Percentiles rank a stretch among this genome's conserved stretches.
These are phyloP conservation scores for Podospora comata DNA, from an alignment of 495 filamentous ascomycete species.

Conservation along the genomic window DNA sequence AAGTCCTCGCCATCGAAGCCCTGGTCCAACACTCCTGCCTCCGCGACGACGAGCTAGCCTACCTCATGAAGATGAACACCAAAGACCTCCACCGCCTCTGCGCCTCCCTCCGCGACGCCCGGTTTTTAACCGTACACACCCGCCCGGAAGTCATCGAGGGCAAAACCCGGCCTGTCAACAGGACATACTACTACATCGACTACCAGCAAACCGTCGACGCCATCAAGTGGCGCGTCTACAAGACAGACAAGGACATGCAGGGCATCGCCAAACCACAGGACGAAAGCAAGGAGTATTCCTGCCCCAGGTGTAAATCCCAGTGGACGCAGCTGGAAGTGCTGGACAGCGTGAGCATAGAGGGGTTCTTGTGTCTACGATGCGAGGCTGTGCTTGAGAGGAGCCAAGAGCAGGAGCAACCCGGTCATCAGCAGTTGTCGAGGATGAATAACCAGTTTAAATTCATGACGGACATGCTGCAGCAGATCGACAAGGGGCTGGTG, in stretches of 20 bases:
- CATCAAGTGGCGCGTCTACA: conserved; percentile 89
- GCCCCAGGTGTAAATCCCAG: conserved; percentile 71
- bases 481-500: conserved; percentile 78
- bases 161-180: conserved; percentile 72
- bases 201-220: conserved; percentile 92
- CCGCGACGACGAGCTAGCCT: conserved; percentile 81
- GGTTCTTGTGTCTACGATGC: conserved; percentile 84
- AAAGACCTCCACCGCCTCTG: conserved; percentile 89
- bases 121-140: conserved; percentile 78
- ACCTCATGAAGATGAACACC: conserved; percentile 76
- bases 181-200: conserved; percentile 96
- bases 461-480: conserved; percentile 78
- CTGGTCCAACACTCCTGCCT: conserved; percentile 86
- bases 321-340: conserved; percentile 86
- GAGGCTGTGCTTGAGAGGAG: conserved; percentile 65
- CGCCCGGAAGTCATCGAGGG: conserved; percentile 76
- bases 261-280: conserved; percentile 70
- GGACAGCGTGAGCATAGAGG: conserved; percentile 61
- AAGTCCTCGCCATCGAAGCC: conserved; percentile 88
- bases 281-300: conserved; percentile 88
- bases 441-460: conserved; percentile 83
- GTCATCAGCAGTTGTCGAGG: conserved; percentile 84
- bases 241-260: conserved; percentile 79
- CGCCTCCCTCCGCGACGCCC: conserved; percentile 76
- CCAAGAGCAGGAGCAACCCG: conserved; percentile 58